Conservation (phyloP, 164 flowering plant species). For the Vitis amurensis region DNA sequence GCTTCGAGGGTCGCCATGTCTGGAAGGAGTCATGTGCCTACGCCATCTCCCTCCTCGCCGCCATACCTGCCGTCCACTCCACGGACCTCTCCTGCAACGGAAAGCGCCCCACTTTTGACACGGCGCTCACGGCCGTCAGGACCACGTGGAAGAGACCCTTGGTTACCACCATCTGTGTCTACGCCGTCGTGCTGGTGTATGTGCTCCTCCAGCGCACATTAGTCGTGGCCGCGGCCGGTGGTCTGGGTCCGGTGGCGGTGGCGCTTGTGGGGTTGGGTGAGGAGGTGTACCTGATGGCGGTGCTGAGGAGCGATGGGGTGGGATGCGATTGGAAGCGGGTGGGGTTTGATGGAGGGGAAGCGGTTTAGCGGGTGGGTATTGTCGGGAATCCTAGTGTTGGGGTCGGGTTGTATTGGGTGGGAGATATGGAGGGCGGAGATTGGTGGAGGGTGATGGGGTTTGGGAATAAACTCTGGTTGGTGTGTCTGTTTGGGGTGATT, state of each 20-base stretch:
- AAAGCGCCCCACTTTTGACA: constrained; percentile 8
- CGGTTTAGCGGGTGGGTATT: constrained; percentile 45
- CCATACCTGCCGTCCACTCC: constrained; percentile 31
- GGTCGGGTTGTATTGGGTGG: constrained; percentile 30
- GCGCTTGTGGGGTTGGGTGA: constrained; percentile 20
- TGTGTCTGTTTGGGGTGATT: constrained; percentile 30
- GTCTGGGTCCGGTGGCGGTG: constrained; percentile 7
- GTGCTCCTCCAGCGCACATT: constrained; percentile 5
- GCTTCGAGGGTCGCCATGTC: constrained; percentile 38
- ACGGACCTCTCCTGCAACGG: constrained; percentile 14
- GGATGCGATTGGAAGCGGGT: constrained; percentile 49
- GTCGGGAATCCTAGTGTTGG: constrained; percentile 28
- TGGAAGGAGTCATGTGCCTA: constrained; percentile 35
- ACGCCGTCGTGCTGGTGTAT: constrained; percentile 21
- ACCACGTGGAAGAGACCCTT: constrained; percentile 30
- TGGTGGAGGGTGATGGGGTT: constrained; percentile 15
- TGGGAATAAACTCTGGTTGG: constrained; percentile 17
- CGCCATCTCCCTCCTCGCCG: constrained; percentile 34
- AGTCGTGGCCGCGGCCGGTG: neutral
- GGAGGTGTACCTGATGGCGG: constrained; percentile 46
- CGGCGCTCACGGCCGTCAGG: constrained; percentile 25
- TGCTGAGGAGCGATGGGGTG: constrained; percentile 38
- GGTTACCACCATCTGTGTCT: constrained; percentile 34
- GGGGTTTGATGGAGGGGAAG: constrained; percentile 43
- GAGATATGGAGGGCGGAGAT: constrained; percentile 24